Evolutionary conservation across 768 basidiomycete species (phyloP).

Genomic region (Myochromella boudieri): DNA sequence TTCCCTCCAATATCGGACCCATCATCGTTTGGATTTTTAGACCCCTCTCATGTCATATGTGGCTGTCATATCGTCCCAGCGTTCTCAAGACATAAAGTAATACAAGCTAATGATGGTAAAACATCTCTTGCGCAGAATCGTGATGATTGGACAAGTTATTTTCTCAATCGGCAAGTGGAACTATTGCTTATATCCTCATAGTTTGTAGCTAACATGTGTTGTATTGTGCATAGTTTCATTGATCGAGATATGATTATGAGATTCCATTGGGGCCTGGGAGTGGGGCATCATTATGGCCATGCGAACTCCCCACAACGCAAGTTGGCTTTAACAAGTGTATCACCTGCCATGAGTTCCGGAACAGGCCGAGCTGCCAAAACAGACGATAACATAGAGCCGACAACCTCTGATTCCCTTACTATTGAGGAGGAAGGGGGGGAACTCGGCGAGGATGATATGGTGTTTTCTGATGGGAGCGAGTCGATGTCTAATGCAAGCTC

Average conservation of each 20-base stretch:
- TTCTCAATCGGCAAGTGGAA: conserved; percentile 25
- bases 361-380: too few species aligned
- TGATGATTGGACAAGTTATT: conserved; percentile 3
- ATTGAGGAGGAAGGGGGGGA: too few species aligned
- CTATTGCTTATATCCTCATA: neutral
- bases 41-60: conserved; percentile 29
- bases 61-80: conserved; percentile 33
- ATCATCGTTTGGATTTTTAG: conserved; percentile 33
- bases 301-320: too few species aligned
- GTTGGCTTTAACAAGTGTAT: too few species aligned
- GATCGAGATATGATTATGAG: conserved; percentile 12
- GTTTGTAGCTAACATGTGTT: too few species aligned
- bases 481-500: too few species aligned
- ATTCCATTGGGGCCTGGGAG: conserved; percentile 6
- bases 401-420: too few species aligned
- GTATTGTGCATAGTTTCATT: conserved; percentile 5
- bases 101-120: neutral
- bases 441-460: too few species aligned
- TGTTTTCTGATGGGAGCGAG: too few species aligned
- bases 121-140: neutral
- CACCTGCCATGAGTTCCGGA: too few species aligned
- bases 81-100: conserved; percentile 13
- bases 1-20: conserved; percentile 20
- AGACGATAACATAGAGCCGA: too few species aligned
- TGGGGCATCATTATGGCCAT: too few species aligned